phyloP scores from a whole-genome alignment of 2,329 filamentous ascomycete species.

The Pestalotiopsis sp. region DNA sequence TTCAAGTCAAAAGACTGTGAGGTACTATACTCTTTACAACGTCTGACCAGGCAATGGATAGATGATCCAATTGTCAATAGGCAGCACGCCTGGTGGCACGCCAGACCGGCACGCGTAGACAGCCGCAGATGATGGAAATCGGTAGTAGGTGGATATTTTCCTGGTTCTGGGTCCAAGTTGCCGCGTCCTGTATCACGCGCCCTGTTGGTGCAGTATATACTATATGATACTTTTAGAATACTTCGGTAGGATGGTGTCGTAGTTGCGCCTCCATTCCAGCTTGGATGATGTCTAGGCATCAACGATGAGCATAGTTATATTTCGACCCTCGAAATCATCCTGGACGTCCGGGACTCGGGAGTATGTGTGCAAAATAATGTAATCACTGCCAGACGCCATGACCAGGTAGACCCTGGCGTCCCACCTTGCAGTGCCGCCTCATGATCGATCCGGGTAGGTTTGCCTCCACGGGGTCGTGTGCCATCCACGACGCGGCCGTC shows the following conservation, averaged over 20 bases:
- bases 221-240: no score
- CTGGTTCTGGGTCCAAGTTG: no score
- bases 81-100: background rate
- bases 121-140: background rate
- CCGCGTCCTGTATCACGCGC: no score
- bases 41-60: background rate
- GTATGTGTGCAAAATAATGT: background rate
- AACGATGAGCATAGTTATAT: background rate
- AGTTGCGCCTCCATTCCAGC: no score
- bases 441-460: background rate
- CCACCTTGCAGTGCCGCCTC: background rate
- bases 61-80: background rate
- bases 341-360: background rate
- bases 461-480: background rate
- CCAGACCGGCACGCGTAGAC: background rate
- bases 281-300: background rate
- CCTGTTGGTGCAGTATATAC: no score
- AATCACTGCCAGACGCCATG: background rate
- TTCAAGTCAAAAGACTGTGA: background rate
- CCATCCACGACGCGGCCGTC: background rate
- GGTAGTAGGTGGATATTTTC: background rate
- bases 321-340: background rate
- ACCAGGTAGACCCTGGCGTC: background rate
- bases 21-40: background rate
- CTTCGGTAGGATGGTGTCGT: no score